Conservation (phyloP, 192 early-diverging fungal genomes). For the Jimgerdemannia lactiflua region DNA sequence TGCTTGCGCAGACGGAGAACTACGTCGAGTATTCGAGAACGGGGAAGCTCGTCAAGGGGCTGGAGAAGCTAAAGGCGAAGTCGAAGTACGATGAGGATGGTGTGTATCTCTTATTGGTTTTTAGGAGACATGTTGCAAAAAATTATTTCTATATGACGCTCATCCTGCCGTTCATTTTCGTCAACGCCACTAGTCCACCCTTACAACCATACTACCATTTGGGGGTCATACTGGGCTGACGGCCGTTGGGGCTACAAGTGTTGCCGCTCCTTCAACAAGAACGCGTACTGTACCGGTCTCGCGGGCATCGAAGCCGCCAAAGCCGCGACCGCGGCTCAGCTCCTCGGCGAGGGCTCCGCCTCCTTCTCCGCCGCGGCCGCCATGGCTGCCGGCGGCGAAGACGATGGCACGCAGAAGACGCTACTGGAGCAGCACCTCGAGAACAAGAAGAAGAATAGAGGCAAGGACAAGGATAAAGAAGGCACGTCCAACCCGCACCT, state of each 20-base stretch:
- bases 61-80: slow-evolving; percentile 70
- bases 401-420: slow-evolving; percentile 16
- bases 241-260: slow-evolving; percentile 97
- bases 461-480: slow-evolving; percentile 20
- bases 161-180: no score
- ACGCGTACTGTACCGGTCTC: slow-evolving; percentile 88
- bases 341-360: slow-evolving; percentile 8
- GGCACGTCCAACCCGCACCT: slow-evolving; percentile 18
- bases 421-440: slow-evolving; percentile 30
- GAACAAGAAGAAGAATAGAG: slow-evolving; percentile 24
- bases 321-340: slow-evolving; percentile 26
- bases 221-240: slow-evolving; percentile 96
- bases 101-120: slow-evolving; percentile 24
- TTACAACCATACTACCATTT: slow-evolving; percentile 85
- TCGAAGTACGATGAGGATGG: slow-evolving; percentile 93
- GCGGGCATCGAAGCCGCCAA: slow-evolving; percentile 63
- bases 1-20: slow-evolving; percentile 88
- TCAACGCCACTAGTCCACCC: slow-evolving; percentile 65
- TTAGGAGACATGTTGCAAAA: not conserved
- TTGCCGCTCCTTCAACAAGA: slow-evolving; percentile 76
- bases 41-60: slow-evolving; percentile 84
- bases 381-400: slow-evolving; percentile 2
- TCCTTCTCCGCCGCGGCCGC: not conserved
- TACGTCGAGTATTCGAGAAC: slow-evolving; percentile 98
- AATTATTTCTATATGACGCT: no score